phyloP scores from a whole-genome alignment of 2,329 filamentous ascomycete species.

The Pseudocercospora musae region DNA sequence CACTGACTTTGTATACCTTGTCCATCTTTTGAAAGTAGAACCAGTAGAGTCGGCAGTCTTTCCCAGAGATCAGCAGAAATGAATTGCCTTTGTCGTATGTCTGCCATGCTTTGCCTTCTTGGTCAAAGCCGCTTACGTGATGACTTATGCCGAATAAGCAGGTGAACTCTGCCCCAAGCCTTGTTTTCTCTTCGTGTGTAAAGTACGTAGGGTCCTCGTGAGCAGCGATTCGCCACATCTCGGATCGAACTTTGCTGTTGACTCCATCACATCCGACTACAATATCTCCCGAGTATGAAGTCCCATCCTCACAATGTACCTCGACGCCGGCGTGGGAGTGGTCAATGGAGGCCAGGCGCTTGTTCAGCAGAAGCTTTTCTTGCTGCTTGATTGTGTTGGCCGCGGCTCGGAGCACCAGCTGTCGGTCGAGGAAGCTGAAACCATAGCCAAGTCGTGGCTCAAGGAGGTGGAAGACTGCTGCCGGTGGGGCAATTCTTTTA shows the following conservation, averaged over 20 bases:
- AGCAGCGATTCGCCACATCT: constrained; percentile 28
- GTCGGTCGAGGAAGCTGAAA: constrained; percentile 29
- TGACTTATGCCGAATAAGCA: constrained; percentile 43
- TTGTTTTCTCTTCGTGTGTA: constrained; percentile 19
- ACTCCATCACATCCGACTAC: constrained; percentile 33
- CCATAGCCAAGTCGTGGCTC: constrained; percentile 27
- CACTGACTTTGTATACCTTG: constrained; percentile 27
- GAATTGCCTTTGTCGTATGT: constrained; percentile 27
- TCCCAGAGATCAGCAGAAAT: constrained; percentile 33
- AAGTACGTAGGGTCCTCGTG: constrained; percentile 16
- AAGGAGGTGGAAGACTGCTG: constrained; percentile 10
- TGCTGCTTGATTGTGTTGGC: constrained; percentile 23
- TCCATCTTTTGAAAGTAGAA: constrained; percentile 37
- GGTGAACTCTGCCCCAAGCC: constrained; percentile 28
- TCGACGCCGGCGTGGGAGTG: constrained; percentile 10
- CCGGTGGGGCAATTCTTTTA: constrained; percentile 2
- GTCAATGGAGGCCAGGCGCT: constrained; percentile 10
- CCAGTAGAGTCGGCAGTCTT: constrained; percentile 36
- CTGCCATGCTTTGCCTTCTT: constrained; percentile 20
- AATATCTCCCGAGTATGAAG: constrained; percentile 20
- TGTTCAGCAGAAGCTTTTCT: constrained; percentile 13
- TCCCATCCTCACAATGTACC: constrained; percentile 17
- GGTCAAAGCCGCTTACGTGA: constrained; percentile 20
- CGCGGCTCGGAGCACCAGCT: constrained; percentile 27
- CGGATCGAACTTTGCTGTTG: constrained; percentile 23